Conservation (phyloP, 768 basidiomycete genomes). For the Hypholoma sublateritium region DNA sequence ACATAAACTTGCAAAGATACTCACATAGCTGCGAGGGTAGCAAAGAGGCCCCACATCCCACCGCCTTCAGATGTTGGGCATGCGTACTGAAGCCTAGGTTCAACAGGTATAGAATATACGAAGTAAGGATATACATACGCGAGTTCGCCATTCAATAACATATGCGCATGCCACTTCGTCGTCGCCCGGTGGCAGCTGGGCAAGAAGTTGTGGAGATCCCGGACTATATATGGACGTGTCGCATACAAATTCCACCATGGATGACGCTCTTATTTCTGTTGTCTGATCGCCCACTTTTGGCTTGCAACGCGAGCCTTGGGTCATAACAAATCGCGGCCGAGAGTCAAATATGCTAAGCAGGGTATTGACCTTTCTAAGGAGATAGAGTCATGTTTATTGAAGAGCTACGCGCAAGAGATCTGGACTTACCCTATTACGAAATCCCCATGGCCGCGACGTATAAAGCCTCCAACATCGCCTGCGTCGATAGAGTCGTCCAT, state of each 20-base stretch:
- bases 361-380: slow-evolving; percentile 56
- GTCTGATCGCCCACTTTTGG: slow-evolving; percentile 33
- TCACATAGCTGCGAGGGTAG: slow-evolving; percentile 59
- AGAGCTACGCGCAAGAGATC: neutral
- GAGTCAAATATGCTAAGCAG: slow-evolving; percentile 56
- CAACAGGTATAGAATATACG: neutral
- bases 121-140: slow-evolving; percentile 43
- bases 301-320: slow-evolving; percentile 65
- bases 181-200: slow-evolving; percentile 64
- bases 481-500: slow-evolving; percentile 46
- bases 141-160: slow-evolving; percentile 82
- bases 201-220: slow-evolving; percentile 57
- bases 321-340: slow-evolving; percentile 54
- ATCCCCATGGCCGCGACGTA: slow-evolving; percentile 61
- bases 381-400: neutral
- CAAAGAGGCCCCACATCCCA: slow-evolving; percentile 49
- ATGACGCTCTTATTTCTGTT: slow-evolving; percentile 50
- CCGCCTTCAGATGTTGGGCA: slow-evolving; percentile 67
- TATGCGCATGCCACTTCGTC: slow-evolving; percentile 73
- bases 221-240: slow-evolving; percentile 59
- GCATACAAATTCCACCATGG: slow-evolving; percentile 77
- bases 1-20: slow-evolving; percentile 24
- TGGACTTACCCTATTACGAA: slow-evolving; percentile 67
- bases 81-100: slow-evolving; percentile 48
- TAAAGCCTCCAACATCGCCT: slow-evolving; percentile 60